Conservation (phyloP, 129 eudicot species). For the Deinandra increscens region DNA sequence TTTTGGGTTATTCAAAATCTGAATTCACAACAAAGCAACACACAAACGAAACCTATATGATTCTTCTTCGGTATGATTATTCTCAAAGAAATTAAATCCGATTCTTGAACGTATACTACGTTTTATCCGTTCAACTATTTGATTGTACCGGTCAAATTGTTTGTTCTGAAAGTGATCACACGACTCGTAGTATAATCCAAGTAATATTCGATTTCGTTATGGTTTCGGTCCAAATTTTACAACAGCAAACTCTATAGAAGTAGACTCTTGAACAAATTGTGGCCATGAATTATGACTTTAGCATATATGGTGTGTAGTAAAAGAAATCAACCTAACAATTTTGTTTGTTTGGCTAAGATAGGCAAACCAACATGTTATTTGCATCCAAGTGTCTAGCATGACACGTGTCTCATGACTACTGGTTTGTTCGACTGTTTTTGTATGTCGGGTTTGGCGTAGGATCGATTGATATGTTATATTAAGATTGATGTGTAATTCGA, state of each 20-base stretch:
- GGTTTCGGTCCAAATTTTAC: too few relatives aligned
- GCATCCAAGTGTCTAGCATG: slow-evolving; percentile 18
- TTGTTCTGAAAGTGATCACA: too few relatives aligned
- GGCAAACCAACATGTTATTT: slow-evolving; percentile 33
- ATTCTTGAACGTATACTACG: too few relatives aligned
- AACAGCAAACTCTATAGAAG: slow-evolving; percentile 10
- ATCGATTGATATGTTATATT: slow-evolving; percentile 3
- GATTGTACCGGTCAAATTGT: too few relatives aligned
- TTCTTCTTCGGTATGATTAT: too few relatives aligned
- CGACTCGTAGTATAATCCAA: too few relatives aligned
- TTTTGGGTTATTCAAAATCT: too few relatives aligned
- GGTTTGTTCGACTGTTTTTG: slow-evolving; percentile 9
- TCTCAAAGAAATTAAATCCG: too few relatives aligned
- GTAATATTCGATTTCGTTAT: too few relatives aligned
- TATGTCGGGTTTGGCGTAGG: slow-evolving; percentile 12
- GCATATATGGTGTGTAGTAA: slow-evolving; percentile 35
- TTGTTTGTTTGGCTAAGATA: slow-evolving; percentile 26
- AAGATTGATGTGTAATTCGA: slow-evolving; percentile 5
- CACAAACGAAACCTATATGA: too few relatives aligned
- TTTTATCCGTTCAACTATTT: too few relatives aligned
- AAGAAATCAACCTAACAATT: slow-evolving; percentile 35
- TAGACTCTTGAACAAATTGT: slow-evolving; percentile 24
- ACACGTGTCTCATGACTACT: slow-evolving; percentile 18
- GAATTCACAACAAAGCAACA: too few relatives aligned
- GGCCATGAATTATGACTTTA: slow-evolving; percentile 37